Conservation (phyloP, 2,329 filamentous ascomycete species). For the Pseudogymnoascus verrucosus region DNA sequence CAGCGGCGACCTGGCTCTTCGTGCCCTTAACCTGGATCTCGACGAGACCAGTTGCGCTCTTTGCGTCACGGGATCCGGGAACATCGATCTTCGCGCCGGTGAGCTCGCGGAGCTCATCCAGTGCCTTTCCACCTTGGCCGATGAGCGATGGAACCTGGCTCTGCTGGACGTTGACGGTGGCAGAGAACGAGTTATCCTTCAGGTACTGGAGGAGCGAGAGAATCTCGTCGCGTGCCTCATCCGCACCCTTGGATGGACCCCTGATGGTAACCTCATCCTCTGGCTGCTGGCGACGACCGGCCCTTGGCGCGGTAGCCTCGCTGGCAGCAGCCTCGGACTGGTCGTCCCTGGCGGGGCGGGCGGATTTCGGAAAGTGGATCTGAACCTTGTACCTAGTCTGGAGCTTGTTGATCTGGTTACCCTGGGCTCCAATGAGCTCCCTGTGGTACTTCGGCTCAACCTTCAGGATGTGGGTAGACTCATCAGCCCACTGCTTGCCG, state of each 20-base stretch:
- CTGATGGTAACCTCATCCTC: constrained; percentile 85
- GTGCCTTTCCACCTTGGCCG: constrained; percentile 78
- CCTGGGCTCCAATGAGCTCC: constrained; percentile 84
- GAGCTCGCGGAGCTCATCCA: constrained; percentile 78
- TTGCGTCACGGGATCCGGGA: constrained; percentile 66
- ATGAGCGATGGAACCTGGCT: constrained; percentile 92
- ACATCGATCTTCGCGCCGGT: constrained; percentile 90
- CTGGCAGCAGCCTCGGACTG: constrained; percentile 62
- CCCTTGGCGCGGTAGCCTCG: constrained; percentile 51
- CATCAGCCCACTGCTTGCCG: constrained; percentile 79
- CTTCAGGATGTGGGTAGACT: constrained; percentile 78
- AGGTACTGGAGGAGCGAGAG: constrained; percentile 82
- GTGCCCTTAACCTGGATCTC: constrained; percentile 91
- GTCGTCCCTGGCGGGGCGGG: constrained; percentile 61
- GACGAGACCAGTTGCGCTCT: constrained; percentile 58
- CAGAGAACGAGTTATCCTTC: constrained; percentile 76
- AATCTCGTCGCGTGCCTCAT: constrained; percentile 86
- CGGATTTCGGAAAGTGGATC: constrained; percentile 79
- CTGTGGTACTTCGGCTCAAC: constrained; percentile 91
- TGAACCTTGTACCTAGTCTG: constrained; percentile 90
- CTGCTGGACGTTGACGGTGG: constrained; percentile 76
- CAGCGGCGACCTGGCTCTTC: constrained; percentile 81
- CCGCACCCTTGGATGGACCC: constrained; percentile 86
- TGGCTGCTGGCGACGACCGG: constrained; percentile 62
- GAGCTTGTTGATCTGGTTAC: constrained; percentile 80